Percentiles rank a stretch among this genome's conserved stretches.
Evolutionary conservation across 306 rosid species (phyloP).

Genomic region (Glycyrrhiza uralensis): DNA sequence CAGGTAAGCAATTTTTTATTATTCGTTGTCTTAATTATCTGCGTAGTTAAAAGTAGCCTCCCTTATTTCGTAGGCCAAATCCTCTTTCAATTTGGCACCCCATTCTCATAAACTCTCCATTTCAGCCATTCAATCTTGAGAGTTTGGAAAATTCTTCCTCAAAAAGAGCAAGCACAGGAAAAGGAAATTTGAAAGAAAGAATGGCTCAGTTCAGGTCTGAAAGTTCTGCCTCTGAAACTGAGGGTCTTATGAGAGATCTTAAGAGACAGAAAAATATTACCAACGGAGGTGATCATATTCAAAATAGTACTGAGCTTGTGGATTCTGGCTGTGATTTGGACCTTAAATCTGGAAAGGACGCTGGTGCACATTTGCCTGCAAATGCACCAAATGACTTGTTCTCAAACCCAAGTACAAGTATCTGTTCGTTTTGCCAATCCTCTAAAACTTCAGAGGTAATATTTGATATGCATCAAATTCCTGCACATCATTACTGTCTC

Average conservation of each 20-base stretch:
- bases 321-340: conserved; percentile 25
- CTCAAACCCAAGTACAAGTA: conserved; percentile 19
- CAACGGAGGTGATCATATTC: conserved; percentile 18
- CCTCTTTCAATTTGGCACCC: not conserved
- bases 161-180: conserved; percentile 33
- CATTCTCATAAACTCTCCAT: not conserved
- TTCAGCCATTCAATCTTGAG: conserved; percentile 30
- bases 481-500: not conserved
- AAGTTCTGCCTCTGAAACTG: conserved; percentile 55
- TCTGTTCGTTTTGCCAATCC: conserved; percentile 89
- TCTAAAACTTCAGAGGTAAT: conserved; percentile 63
- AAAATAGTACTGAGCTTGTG: conserved; percentile 17
- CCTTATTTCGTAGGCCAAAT: not conserved
- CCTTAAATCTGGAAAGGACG: conserved; percentile 18
- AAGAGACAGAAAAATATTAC: conserved; percentile 55
- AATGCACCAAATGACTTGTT: conserved; percentile 6
- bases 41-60: not conserved
- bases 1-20: conserved; percentile 38
- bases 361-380: conserved; percentile 12
- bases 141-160: conserved; percentile 42
- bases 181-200: conserved; percentile 29
- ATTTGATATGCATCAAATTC: conserved; percentile 1
- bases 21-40: not conserved
- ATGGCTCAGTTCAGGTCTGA: conserved; percentile 41
- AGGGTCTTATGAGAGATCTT: conserved; percentile 41